phyloP scores from a whole-genome alignment of 176 grass and related monocot genomes.

The Hsuehochloa calcarea region DNA sequence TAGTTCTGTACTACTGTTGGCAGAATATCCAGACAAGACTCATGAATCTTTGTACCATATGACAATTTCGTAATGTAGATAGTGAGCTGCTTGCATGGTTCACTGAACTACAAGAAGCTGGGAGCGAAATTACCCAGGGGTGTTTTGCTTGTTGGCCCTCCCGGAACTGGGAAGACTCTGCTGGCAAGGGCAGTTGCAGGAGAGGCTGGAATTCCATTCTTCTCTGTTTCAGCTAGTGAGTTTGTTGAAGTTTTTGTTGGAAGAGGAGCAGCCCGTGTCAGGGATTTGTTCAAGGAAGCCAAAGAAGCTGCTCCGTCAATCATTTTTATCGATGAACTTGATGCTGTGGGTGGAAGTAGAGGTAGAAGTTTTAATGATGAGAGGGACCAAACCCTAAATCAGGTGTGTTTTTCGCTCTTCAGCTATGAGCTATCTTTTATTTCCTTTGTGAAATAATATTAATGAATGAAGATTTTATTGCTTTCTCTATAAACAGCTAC shows the following conservation, averaged over 20 bases:
- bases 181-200: slow-evolving; percentile 88
- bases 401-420: slow-evolving; percentile 45
- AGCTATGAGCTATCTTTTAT: slow-evolving; percentile 2
- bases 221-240: slow-evolving; percentile 93
- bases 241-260: slow-evolving; percentile 97
- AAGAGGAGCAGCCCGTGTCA: slow-evolving; percentile 83
- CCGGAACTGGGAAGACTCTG: slow-evolving; percentile 90
- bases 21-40: slow-evolving; percentile 9
- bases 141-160: slow-evolving; percentile 90
- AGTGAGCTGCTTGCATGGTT: slow-evolving; percentile 87
- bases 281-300: slow-evolving; percentile 95
- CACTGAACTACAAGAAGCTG: slow-evolving; percentile 86
- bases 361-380: slow-evolving; percentile 90
- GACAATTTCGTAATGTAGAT: slow-evolving; percentile 54
- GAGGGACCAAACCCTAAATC: slow-evolving; percentile 94
- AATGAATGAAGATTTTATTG: slow-evolving; percentile 14
- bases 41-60: slow-evolving; percentile 21
- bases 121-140: slow-evolving; percentile 92
- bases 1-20: slow-evolving; percentile 8
- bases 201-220: slow-evolving; percentile 93
- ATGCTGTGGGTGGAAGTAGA: slow-evolving; percentile 93
- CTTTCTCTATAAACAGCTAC: slow-evolving; percentile 59
- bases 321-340: slow-evolving; percentile 96
- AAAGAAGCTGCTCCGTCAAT: slow-evolving; percentile 83
- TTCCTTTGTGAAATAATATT: slow-evolving; percentile 16